Conservation (phyloP, 345 rosid species). For the Trapa incisa region DNA sequence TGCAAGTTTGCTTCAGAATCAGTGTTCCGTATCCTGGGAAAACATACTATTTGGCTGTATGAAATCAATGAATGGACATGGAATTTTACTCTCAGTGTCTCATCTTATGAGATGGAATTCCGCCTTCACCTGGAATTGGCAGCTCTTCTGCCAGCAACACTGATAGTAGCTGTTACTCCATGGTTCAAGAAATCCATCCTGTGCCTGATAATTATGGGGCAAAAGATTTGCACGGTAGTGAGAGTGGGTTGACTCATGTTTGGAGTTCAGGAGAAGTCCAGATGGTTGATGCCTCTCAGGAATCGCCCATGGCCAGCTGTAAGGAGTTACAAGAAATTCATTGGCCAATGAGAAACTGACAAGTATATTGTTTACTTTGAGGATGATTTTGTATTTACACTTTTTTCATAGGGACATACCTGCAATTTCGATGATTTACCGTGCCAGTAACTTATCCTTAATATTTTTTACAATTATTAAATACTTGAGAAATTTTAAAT, state of each 20-base stretch:
- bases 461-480: not conserved
- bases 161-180: constrained; percentile 7
- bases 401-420: too few species aligned
- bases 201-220: constrained; percentile 12
- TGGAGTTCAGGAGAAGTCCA: constrained; percentile 60
- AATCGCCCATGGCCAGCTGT: constrained; percentile 50
- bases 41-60: not conserved
- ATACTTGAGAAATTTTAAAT: not conserved
- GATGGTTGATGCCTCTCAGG: constrained; percentile 90
- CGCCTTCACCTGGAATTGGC: constrained; percentile 34
- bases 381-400: too few species aligned
- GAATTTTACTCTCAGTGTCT: not conserved
- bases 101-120: constrained; percentile 76
- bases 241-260: constrained; percentile 42
- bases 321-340: constrained; percentile 17
- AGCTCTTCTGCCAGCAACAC: constrained; percentile 11
- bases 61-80: not conserved
- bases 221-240: not conserved
- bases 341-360: too few species aligned
- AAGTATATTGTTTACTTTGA: too few species aligned
- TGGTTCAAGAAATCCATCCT: constrained; percentile 15
- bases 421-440: too few species aligned
- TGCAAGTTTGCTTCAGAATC: not conserved
- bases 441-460: too few species aligned
- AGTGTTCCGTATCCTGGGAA: not conserved